A percentile compares a stretch with the other conserved stretches of the same genome.
Conservation (phyloP, 106 monocot species). For the Dendrobium chrysotoxum region DNA sequence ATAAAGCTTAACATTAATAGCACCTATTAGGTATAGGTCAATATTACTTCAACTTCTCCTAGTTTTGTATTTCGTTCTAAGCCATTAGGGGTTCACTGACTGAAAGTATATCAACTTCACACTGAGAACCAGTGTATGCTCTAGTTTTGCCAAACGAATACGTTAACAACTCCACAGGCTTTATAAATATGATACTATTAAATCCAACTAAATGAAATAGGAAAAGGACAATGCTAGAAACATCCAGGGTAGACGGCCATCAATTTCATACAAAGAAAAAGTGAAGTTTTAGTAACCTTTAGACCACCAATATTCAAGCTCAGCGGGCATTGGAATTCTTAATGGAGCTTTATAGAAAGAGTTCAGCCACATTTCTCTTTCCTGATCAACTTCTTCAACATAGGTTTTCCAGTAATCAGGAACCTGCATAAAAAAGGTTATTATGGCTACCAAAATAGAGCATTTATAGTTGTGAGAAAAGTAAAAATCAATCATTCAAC, state of each 20-base stretch:
- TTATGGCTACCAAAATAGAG: neutral
- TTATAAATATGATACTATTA: neutral
- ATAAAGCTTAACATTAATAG: too few relatives aligned
- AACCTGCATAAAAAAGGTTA: constrained; percentile 27
- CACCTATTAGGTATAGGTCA: too few relatives aligned
- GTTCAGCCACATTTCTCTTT: constrained; percentile 85
- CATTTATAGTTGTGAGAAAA: neutral
- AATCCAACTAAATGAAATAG: neutral
- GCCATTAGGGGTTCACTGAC: neutral
- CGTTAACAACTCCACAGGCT: neutral
- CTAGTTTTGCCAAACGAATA: neutral
- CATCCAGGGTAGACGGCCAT: neutral
- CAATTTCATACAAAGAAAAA: neutral
- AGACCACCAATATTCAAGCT: constrained; percentile 88
- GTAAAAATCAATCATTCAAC: neutral
- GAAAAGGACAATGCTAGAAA: neutral
- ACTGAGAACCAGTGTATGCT: neutral
- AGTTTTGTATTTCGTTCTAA: neutral
- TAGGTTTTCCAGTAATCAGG: constrained; percentile 88
- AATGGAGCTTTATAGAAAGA: constrained; percentile 82
- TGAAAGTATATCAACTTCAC: neutral
- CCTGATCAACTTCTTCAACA: constrained; percentile 77
- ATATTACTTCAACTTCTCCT: too few relatives aligned
- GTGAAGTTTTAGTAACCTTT: constrained; percentile 34
- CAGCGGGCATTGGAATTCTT: constrained; percentile 83